phyloP scores from a whole-genome alignment of 345 rosid species.

The Acer campestre region DNA sequence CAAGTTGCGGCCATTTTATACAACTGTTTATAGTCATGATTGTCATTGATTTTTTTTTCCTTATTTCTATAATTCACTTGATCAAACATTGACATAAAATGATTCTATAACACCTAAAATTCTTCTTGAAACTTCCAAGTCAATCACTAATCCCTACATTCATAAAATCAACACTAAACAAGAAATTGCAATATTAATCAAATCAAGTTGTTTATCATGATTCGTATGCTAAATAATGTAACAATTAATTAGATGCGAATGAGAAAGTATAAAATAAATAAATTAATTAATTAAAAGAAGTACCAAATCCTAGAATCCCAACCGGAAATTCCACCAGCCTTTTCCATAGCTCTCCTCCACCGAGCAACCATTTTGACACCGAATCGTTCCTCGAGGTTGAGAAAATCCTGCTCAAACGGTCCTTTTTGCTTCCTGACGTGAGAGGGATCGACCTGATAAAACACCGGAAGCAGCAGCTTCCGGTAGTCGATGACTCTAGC shows the following conservation, averaged over 20 bases:
- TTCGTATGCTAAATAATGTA: neutral
- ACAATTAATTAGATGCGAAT: too few relatives aligned
- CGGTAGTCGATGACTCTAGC: slow-evolving; percentile 37
- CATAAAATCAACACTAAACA: neutral
- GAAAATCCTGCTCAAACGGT: slow-evolving; percentile 35
- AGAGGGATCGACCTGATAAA: slow-evolving; percentile 49
- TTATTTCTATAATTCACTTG: neutral
- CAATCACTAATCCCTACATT: neutral
- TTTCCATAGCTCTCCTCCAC: slow-evolving; percentile 48
- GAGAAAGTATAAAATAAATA: too few relatives aligned
- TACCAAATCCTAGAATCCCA: neutral
- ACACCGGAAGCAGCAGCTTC: slow-evolving; percentile 47
- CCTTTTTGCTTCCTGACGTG: slow-evolving; percentile 42
- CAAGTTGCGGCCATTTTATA: neutral
- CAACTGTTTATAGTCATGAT: neutral
- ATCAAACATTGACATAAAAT: too few relatives aligned
- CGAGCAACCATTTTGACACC: slow-evolving; percentile 8
- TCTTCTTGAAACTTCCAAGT: too few relatives aligned
- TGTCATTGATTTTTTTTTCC: neutral
- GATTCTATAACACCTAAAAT: neutral
- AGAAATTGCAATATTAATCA: neutral
- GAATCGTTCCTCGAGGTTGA: slow-evolving; percentile 20
- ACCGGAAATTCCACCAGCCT: slow-evolving; percentile 42
- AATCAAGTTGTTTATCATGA: too few relatives aligned
- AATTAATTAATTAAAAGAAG: too few relatives aligned